phyloP scores from a whole-genome alignment of 148 eudicot genomes.

The Arctostaphylos glauca region DNA sequence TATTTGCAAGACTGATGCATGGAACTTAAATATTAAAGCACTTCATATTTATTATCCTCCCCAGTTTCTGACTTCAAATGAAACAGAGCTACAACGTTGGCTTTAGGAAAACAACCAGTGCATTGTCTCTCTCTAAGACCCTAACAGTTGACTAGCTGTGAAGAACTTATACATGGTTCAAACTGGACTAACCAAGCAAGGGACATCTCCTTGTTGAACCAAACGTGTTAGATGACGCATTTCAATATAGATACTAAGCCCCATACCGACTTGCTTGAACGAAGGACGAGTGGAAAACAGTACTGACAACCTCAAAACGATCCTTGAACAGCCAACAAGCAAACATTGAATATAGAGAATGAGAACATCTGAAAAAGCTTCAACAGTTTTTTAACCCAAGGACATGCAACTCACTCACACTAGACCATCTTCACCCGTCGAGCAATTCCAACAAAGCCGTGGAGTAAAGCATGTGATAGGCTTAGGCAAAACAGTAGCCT shows the following conservation, averaged over 20 bases:
- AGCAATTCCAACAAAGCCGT: not conserved
- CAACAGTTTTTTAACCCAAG: not conserved
- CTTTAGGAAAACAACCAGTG: not conserved
- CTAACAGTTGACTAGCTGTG: not conserved
- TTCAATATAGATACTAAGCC: not conserved
- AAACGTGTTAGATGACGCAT: not conserved
- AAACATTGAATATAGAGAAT: not conserved
- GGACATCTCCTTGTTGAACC: not conserved
- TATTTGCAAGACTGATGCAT: not conserved
- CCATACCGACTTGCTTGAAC: not conserved
- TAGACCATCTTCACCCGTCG: not conserved
- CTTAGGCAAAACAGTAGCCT: not conserved
- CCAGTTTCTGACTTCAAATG: not conserved
- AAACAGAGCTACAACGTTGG: not conserved
- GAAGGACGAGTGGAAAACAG: not conserved
- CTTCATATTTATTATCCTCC: not conserved
- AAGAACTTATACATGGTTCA: not conserved
- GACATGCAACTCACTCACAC: not conserved
- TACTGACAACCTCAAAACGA: not conserved
- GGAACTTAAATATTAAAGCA: not conserved
- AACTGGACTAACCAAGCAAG: not conserved
- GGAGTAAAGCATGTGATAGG: not conserved
- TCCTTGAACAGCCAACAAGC: not conserved
- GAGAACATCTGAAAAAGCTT: constrained; percentile 1
- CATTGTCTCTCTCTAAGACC: not conserved